phyloP scores from a whole-genome alignment of 1,139 yeast species.

The Hyphopichia fennica region DNA sequence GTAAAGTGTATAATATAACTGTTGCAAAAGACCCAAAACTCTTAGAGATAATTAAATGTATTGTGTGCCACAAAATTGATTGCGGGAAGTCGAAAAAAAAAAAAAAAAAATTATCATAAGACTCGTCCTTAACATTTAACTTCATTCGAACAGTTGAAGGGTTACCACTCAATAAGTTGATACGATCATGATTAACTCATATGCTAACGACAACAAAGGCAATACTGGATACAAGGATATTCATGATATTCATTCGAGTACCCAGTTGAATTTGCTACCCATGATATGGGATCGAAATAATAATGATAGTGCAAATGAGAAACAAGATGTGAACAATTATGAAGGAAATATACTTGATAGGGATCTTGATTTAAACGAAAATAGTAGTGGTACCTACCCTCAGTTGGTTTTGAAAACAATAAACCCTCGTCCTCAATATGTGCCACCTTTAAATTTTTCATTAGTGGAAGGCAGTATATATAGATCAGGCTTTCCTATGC shows the following conservation, averaged over 20 bases:
- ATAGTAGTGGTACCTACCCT: conserved; percentile 1
- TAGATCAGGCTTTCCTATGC: conserved; percentile 92
- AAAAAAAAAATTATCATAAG: no score
- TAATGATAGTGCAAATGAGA: neutral
- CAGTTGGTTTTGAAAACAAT: conserved; percentile 1
- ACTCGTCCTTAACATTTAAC: no score
- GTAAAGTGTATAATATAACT: neutral
- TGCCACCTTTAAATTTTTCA: conserved; percentile 91
- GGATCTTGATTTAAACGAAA: conserved; percentile 4
- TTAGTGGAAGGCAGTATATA: conserved; percentile 85
- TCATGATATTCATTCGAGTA: conserved; percentile 8
- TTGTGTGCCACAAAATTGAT: no score
- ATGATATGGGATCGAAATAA: conserved; percentile 6
- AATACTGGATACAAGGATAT: conserved; percentile 8
- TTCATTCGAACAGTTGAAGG: no score
- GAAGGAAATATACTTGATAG: neutral
- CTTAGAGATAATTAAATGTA: no score
- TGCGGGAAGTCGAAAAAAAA: no score
- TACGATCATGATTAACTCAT: neutral
- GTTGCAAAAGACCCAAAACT: neutral
- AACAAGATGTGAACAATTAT: neutral
- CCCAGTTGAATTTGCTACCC: conserved; percentile 10
- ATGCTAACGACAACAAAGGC: neutral
- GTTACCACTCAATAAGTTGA: neutral
- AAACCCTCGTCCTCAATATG: conserved; percentile 27